Evolutionary conservation across 768 basidiomycete genomes (phyloP).

Genomic region (Amanita brunnescens): DNA sequence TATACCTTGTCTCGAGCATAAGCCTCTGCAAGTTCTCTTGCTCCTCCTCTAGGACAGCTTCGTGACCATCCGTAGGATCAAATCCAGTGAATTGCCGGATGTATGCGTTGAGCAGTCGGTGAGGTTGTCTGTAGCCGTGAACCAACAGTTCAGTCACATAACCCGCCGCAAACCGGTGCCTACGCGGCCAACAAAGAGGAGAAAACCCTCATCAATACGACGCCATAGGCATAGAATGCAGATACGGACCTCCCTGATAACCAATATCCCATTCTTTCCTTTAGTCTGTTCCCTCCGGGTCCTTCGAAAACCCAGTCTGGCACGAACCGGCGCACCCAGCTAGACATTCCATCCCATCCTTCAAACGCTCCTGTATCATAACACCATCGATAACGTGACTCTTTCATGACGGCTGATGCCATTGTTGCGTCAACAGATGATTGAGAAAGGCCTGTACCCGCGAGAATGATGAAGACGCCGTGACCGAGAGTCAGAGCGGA

Average conservation of each 20-base stretch:
- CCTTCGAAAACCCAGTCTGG: slow-evolving; percentile 22
- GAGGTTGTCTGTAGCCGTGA: slow-evolving; percentile 30
- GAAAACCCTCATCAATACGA: neutral
- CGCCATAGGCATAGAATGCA: neutral
- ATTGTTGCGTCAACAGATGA: slow-evolving; percentile 36
- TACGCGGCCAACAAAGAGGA: slow-evolving; percentile 8
- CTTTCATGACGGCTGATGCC: slow-evolving; percentile 39
- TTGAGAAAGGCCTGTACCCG: slow-evolving; percentile 38
- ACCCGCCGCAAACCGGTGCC: slow-evolving; percentile 39
- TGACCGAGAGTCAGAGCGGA: slow-evolving; percentile 29
- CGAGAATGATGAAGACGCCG: slow-evolving; percentile 35
- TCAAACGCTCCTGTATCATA: slow-evolving; percentile 38
- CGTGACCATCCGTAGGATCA: slow-evolving; percentile 27
- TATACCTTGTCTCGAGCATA: slow-evolving; percentile 14
- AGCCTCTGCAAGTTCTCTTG: slow-evolving; percentile 10
- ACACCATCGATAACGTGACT: slow-evolving; percentile 35
- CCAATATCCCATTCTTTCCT: slow-evolving; percentile 36
- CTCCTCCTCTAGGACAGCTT: slow-evolving; percentile 19
- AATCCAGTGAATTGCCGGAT: slow-evolving; percentile 32
- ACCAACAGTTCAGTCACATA: slow-evolving; percentile 31
- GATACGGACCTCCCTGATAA: slow-evolving; percentile 31
- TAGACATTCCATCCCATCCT: slow-evolving; percentile 20
- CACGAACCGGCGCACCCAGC: slow-evolving; percentile 30
- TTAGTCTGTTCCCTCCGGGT: slow-evolving; percentile 21
- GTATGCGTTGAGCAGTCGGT: slow-evolving; percentile 32